Evolutionary conservation across 768 basidiomycete species (phyloP).

Genomic region (Pleurotus cornucopiae): DNA sequence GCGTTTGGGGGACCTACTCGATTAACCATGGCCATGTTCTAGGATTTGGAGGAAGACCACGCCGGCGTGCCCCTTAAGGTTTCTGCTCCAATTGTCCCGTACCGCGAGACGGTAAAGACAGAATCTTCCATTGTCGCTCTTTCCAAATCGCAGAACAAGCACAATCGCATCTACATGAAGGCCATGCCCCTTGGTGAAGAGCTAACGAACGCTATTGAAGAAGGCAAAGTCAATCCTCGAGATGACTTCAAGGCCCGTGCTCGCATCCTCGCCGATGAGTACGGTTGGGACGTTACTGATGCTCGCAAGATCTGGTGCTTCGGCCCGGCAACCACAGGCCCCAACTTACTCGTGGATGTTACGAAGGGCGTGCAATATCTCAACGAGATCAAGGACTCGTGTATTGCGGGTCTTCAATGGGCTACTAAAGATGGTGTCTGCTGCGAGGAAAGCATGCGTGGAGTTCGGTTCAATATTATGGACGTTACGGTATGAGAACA

Average conservation of each 20-base stretch:
- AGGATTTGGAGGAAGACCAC: slow-evolving; percentile 99
- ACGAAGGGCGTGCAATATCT: slow-evolving; percentile 99
- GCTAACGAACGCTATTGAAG: slow-evolving; percentile 88
- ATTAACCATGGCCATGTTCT: slow-evolving; percentile 7
- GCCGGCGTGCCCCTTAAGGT: slow-evolving; percentile 99
- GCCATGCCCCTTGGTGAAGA: slow-evolving; percentile 93
- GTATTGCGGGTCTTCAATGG: slow-evolving; percentile 99
- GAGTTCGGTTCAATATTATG: slow-evolving; percentile 91
- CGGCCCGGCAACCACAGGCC: slow-evolving; percentile 96
- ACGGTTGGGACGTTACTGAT: slow-evolving; percentile 98
- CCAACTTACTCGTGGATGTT: slow-evolving; percentile 95
- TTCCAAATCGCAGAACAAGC: slow-evolving; percentile 99
- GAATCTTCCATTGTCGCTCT: slow-evolving; percentile 95
- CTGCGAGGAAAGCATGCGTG: slow-evolving; percentile 98
- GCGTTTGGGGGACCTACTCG: neutral
- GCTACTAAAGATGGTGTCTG: slow-evolving; percentile 97
- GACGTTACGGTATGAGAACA: slow-evolving; percentile 74
- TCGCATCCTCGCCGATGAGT: slow-evolving; percentile 92
- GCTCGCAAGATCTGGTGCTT: slow-evolving; percentile 99
- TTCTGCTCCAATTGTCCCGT: slow-evolving; percentile 95
- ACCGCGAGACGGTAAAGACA: slow-evolving; percentile 95
- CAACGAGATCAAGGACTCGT: slow-evolving; percentile 99
- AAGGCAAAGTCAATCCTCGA: slow-evolving; percentile 78
- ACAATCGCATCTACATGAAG: slow-evolving; percentile 96
- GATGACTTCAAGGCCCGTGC: slow-evolving; percentile 98